Percentiles rank a stretch among this genome's conserved stretches.
These are phyloP conservation scores for Adenanthera pavonina DNA, from an alignment of 306 rosid genomes.

Conservation along the genomic window DNA sequence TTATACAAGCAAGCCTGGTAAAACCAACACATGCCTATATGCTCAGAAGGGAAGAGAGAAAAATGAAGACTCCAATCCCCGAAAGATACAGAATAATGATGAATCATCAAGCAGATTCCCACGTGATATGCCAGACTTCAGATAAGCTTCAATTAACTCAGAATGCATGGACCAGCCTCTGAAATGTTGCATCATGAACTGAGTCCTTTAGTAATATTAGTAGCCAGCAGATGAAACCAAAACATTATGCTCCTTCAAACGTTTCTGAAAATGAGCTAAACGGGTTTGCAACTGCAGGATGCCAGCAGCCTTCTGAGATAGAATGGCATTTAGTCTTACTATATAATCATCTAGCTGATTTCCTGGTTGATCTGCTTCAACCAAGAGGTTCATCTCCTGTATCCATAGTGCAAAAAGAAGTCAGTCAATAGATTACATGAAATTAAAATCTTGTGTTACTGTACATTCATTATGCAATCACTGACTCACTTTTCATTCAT, in stretches of 20 bases:
- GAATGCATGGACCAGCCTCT: constrained; percentile 26
- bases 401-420: constrained; percentile 35
- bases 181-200: constrained; percentile 34
- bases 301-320: constrained; percentile 97
- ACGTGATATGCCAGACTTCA: constrained; percentile 30
- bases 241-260: constrained; percentile 89
- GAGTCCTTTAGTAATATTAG: constrained; percentile 43
- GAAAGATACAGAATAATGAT: constrained; percentile 39
- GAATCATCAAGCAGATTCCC: constrained; percentile 44
- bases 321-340: constrained; percentile 79
- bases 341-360: constrained; percentile 86
- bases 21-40: constrained; percentile 48
- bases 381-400: constrained; percentile 98
- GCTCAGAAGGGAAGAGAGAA: constrained; percentile 40
- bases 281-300: constrained; percentile 89
- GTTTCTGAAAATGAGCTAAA: constrained; percentile 91
- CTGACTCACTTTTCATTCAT: background rate
- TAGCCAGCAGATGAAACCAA: constrained; percentile 77
- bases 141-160: constrained; percentile 34
- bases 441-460: background rate
- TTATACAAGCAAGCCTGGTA: constrained; percentile 51
- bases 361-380: constrained; percentile 97
- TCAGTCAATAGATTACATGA: background rate
- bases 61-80: constrained; percentile 40
- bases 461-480: background rate